phyloP scores from a whole-genome alignment of 83 land plant species.

The Isoetes engelmannii region DNA sequence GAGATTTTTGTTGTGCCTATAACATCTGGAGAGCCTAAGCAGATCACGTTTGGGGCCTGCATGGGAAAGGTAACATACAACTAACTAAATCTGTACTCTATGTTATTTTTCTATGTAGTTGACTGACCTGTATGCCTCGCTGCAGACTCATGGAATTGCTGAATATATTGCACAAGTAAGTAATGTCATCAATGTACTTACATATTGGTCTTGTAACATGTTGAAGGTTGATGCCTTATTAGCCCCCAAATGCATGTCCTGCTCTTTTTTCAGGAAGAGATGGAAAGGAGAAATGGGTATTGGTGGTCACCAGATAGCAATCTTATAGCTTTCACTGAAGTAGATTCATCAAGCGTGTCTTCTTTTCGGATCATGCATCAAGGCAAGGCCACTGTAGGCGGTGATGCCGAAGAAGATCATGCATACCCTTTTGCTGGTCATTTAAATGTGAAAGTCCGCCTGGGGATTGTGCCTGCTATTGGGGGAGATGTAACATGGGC shows the following conservation, averaged over 20 bases:
- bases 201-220: slow-evolving; percentile 11
- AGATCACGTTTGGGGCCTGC: slow-evolving; percentile 67
- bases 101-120: neutral
- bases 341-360: slow-evolving; percentile 77
- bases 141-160: slow-evolving; percentile 92
- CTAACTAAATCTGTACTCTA: neutral
- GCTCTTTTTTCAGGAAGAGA: slow-evolving; percentile 68
- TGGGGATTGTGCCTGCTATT: slow-evolving; percentile 60
- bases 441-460: slow-evolving; percentile 74
- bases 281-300: slow-evolving; percentile 89
- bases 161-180: slow-evolving; percentile 97
- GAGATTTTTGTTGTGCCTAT: slow-evolving; percentile 68
- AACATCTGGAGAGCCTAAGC: slow-evolving; percentile 40
- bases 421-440: slow-evolving; percentile 90
- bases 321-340: slow-evolving; percentile 81
- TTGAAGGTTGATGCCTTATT: neutral
- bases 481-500: slow-evolving; percentile 73
- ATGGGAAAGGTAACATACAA: slow-evolving; percentile 43
- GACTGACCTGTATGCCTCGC: slow-evolving; percentile 16
- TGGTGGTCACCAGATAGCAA: slow-evolving; percentile 96
- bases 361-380: slow-evolving; percentile 91
- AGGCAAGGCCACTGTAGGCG: slow-evolving; percentile 75
- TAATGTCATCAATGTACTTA: neutral
- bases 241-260: neutral
- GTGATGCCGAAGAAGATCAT: slow-evolving; percentile 96